Evolutionary conservation across 75 land plant genomes (phyloP), one percentile per base, ranked within the genome.

Genomic region (Ceratopteris richardii): DNA sequence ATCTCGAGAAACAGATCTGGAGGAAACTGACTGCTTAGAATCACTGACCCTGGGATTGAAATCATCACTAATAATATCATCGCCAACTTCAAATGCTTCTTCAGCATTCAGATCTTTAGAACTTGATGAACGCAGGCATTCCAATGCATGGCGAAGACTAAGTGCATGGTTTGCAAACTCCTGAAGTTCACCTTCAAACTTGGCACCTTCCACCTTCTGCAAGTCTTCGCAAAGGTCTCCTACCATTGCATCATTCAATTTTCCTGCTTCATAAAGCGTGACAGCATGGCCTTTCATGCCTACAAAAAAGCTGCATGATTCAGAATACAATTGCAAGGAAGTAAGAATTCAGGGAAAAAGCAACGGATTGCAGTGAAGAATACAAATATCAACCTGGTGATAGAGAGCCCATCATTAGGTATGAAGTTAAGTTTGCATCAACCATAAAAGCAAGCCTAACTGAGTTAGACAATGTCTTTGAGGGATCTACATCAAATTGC

Each of bases 231-330:
- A 90, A 44, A 95, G 79, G 31, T 89, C 96, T 28, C 83, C 72
- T 62, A 95, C 80, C 66, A 83, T 82, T 36, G 82, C 75, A 74
- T 95, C 86, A 54, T 85, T 95, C n/a, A 95, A 66, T 71, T 95
- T 95, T 46, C 99, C 99, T 0, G 96, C 99, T 74, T 95, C 99
- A 69, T 90, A 95, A 12, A 95, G 68, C 42, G 96, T 95, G 14
- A 95, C 99, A 55, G 99, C 99, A 90, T 95, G 99, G 13, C 85
- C 80, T 63, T 95, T 95, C 66, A 95, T 69, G 25, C 99, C 99
- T 95, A 79, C 33, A 73, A 63, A 29, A 58, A 1, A 65, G 40
- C n/a, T 16, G 22, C 41, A 42, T 4, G 1, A 52, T 24, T 52
- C 23, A 13, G 14, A 52, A 18, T 19, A 21, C 9, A 23, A 12